Evolutionary conservation across 257 asterid species (phyloP).

Genomic region (Solanum appendiculatum): DNA sequence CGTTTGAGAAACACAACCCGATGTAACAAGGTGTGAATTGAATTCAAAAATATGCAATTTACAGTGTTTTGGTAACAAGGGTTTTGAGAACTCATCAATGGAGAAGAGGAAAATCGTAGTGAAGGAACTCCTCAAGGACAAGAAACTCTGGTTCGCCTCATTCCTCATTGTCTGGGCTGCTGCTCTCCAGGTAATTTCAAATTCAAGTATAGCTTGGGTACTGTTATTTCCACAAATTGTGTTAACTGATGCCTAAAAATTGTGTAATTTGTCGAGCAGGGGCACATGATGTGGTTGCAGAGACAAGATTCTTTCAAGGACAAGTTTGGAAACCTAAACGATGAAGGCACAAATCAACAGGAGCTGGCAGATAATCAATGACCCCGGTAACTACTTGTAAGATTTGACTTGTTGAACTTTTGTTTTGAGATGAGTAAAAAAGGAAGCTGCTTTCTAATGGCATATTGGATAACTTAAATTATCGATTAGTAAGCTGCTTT

Average conservation of each 20-base stretch:
- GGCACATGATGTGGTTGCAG: slow-evolving; percentile 87
- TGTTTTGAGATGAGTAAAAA: too few species aligned
- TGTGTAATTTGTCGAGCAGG: slow-evolving; percentile 25
- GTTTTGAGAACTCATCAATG: slow-evolving; percentile 19
- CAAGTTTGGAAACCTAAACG: slow-evolving; percentile 42
- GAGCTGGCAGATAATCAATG: background rate
- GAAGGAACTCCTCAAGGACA: slow-evolving; percentile 55
- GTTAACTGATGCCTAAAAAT: too few species aligned
- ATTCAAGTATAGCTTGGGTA: background rate
- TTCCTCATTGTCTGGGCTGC: slow-evolving; percentile 79
- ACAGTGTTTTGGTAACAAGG: background rate
- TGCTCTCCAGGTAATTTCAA: slow-evolving; percentile 58
- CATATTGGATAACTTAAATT: too few species aligned
- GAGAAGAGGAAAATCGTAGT: slow-evolving; percentile 35
- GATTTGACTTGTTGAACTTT: too few species aligned
- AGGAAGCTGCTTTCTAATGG: too few species aligned
- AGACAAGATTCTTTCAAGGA: slow-evolving; percentile 78
- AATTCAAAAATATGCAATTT: background rate
- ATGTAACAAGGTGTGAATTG: too few species aligned
- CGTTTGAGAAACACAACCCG: background rate
- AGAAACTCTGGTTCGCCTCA: slow-evolving; percentile 68
- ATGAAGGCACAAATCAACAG: slow-evolving; percentile 11
- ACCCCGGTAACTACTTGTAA: background rate
- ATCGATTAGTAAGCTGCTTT: too few species aligned
- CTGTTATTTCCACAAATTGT: too few species aligned